Conservation (phyloP, 768 basidiomycete genomes). For the Sistotremastrum suecicum region DNA sequence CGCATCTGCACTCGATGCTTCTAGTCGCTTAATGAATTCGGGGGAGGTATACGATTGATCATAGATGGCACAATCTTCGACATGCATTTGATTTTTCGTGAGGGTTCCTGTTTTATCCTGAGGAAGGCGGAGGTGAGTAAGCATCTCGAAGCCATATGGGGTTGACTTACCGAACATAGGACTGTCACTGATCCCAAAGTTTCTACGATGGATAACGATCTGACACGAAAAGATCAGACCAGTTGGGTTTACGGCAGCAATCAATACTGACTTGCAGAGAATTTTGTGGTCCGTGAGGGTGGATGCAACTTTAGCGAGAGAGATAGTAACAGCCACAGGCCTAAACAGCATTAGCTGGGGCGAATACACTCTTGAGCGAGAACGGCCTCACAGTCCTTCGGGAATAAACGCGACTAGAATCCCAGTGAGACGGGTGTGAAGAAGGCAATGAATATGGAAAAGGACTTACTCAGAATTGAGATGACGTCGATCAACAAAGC, state of each 20-base stretch:
- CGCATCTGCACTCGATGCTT: no score
- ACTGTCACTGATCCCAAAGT: constrained; percentile 49
- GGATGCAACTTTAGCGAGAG: constrained; percentile 29
- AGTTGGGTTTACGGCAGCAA: neutral
- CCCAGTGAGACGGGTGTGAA: neutral
- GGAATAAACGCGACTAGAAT: constrained; percentile 32
- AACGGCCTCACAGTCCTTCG: constrained; percentile 23
- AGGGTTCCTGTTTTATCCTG: constrained; percentile 48
- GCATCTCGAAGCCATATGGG: no score
- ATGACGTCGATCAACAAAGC: constrained; percentile 41
- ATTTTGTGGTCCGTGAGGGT: constrained; percentile 38
- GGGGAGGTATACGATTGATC: no score
- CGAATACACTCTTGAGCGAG: neutral
- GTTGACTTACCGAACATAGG: constrained; percentile 17
- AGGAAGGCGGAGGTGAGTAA: no score
- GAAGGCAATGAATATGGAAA: neutral
- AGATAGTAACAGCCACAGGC: constrained; percentile 41
- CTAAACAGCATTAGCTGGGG: constrained; percentile 2
- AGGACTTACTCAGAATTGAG: constrained; percentile 30
- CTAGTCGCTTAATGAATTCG: no score
- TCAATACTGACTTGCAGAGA: constrained; percentile 21
- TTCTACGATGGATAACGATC: constrained; percentile 49
- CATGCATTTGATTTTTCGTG: constrained; percentile 47
- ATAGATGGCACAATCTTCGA: constrained; percentile 26
- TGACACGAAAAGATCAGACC: constrained; percentile 12